Evolutionary conservation across 345 rosid species (phyloP), one percentile per base, ranked within the genome.

Genomic region (Draba incana): DNA sequence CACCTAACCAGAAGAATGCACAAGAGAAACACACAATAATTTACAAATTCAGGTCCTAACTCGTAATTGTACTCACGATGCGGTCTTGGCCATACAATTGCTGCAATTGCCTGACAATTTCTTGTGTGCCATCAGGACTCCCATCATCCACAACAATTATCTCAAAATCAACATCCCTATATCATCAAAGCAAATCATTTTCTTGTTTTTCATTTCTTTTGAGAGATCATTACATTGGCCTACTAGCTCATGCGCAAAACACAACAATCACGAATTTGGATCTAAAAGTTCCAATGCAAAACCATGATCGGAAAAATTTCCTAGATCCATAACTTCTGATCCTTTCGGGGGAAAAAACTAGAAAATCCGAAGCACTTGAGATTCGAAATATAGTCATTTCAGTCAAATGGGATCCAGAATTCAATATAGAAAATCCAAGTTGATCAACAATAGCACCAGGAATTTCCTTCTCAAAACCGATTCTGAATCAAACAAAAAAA

Each of bases 111-210:
- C 79, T 86, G 23, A 91, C 92, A 63, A 91, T 67, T 63, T 89
- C 98, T 63, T 94, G 98, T 25, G 98, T 93, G 42, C 92, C 99
- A 70, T 91, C 99, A 23, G 96, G 99, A 64, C 99, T 94, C 77
- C 98, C 97, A 74, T 91, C 99, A 65, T 94, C 99, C 74, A 94
- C 99, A 51, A 94, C 81, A 65, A 92, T 86, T 45, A 89, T 82
- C 80, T 94, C 98, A 61, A 89, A 92, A 68, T 94, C 89, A 28
- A 85, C 86, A 80, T 85, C 88, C 76, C 96, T 89, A 45, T 20
- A 70, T 6, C 70, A 75, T 46, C 28, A 5, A 39, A 33, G 16
- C 52, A 27, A 25, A 39, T 53, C 70, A 66, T 14, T 5, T 10
- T 52, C 43, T 30, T 30, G 15, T 14, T 33, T 7, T 33, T 6